Conservation (phyloP, 495 filamentous ascomycete genomes). For the Talaromyces adpressus region DNA sequence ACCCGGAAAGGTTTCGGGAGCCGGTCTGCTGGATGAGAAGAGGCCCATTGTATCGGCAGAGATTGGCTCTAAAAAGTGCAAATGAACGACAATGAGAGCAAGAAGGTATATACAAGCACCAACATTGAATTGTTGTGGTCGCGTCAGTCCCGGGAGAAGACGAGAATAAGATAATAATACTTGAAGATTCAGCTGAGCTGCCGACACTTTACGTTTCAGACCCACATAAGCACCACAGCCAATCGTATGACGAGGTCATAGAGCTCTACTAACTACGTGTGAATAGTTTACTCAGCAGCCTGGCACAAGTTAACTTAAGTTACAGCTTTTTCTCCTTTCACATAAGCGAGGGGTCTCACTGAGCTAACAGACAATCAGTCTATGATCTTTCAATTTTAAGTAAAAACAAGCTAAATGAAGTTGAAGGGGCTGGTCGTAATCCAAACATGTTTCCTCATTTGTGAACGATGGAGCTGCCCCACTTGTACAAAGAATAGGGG, state of each 20-base stretch:
- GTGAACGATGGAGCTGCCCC: no score
- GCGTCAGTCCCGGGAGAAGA: background rate
- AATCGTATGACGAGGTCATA: background rate
- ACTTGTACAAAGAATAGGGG: background rate
- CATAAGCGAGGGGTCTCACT: no score
- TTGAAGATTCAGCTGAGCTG: background rate
- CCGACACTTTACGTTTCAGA: background rate
- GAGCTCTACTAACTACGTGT: no score
- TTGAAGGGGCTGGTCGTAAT: no score
- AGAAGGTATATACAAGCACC: background rate
- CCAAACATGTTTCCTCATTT: no score
- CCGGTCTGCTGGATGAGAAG: background rate
- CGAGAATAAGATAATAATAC: background rate
- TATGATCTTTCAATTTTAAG: no score
- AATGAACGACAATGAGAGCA: background rate
- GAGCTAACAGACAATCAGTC: no score
- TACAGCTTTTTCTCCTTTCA: no score
- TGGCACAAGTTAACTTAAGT: no score
- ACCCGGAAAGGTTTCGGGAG: background rate
- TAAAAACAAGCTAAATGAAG: no score
- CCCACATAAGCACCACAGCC: background rate
- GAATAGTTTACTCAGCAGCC: no score
- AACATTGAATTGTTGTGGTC: background rate
- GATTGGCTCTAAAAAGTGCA: background rate
- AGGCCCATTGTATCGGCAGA: background rate